Percentiles rank a stretch among this genome's conserved stretches.
Conservation (phyloP, 2,329 filamentous ascomycete species). For the Scorias spongiosa region DNA sequence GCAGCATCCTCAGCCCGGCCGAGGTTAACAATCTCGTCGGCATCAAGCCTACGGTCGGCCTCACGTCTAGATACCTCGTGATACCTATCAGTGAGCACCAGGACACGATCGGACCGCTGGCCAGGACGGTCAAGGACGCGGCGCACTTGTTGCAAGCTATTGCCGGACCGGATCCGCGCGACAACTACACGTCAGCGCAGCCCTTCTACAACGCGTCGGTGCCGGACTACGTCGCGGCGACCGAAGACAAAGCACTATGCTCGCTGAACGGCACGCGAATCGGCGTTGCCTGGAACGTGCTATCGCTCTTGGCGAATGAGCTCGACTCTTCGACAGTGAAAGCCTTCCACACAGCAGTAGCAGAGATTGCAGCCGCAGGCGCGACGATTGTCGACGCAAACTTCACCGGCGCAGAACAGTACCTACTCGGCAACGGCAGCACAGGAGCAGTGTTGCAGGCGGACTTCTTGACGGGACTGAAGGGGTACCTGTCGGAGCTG, state of each 20-base stretch:
- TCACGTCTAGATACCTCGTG: slow-evolving; percentile 47
- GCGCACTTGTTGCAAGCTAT: slow-evolving; percentile 45
- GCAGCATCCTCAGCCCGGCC: slow-evolving; percentile 46
- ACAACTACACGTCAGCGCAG: slow-evolving; percentile 45
- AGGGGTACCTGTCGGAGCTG: slow-evolving; percentile 41
- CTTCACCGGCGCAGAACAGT: slow-evolving; percentile 38
- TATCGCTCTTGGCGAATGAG: slow-evolving; percentile 24
- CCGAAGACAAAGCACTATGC: slow-evolving; percentile 24
- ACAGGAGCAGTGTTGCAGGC: slow-evolving; percentile 33
- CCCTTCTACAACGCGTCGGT: slow-evolving; percentile 48
- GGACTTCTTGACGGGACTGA: slow-evolving; percentile 45
- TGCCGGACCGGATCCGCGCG: slow-evolving; percentile 34
- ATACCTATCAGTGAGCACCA: slow-evolving; percentile 48
- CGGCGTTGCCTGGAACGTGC: slow-evolving; percentile 46
- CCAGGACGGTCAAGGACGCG: slow-evolving; percentile 43
- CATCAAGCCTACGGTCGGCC: slow-evolving; percentile 51
- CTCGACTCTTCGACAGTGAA: slow-evolving; percentile 28
- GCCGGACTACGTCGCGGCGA: slow-evolving; percentile 29
- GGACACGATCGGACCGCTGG: slow-evolving; percentile 43
- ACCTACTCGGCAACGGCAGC: slow-evolving; percentile 24
- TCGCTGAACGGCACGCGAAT: slow-evolving; percentile 42
- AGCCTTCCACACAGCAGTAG: slow-evolving; percentile 42
- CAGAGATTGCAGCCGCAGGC: slow-evolving; percentile 38
- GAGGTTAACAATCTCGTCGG: slow-evolving; percentile 47
- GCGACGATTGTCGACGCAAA: slow-evolving; percentile 46